Base-by-base conservation (phyloP, 2,329 filamentous ascomycete species). In the Fusarium austroafricanum region DNA sequence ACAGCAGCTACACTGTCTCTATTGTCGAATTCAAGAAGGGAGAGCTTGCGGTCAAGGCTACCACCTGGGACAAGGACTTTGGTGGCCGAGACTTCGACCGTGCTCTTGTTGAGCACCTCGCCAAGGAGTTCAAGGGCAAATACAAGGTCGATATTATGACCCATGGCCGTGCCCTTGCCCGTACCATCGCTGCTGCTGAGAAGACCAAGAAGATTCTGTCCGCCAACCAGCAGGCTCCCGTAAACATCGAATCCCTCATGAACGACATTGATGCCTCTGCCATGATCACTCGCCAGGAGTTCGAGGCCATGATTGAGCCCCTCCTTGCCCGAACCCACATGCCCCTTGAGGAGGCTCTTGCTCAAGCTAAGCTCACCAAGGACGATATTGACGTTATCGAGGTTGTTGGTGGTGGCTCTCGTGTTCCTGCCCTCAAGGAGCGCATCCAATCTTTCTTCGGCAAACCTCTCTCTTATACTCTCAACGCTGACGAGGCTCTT, bases 181-280 rank as follows among this genome's bases (percentile, higher is more conserved):
- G 96, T 79, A 92, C 96, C 73, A 87, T 92, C 40, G 90, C 93
- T 65, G 94, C 92, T 58, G 94, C 94, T 55, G 96, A 99, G 87
- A 97, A 97, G 87, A 84, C 97, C 78, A 99, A 99, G 90, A 98
- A 98, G 89, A 90, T 98, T 56, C 86, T 99, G 57, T 98, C 95
- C 35, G 96, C 96, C 78, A 98, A 98, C 84, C 92, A 94, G 73
- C 88, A 92, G 77, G 94, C 95, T 18, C 93, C 95, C 49, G 82
- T 99, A 80, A 98, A 94, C 86, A 96, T 99, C 76, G 96, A 99
- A 85, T 97, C 94, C 35, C 86, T 99, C 73, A 98, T 99, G 94
- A 96, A 98, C 81, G 96, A 99, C 79, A 85, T 97, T 65, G 96
- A 99, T 79, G 96, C 97, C 37, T 89, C 88, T 54, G 85, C 91